These are phyloP conservation scores for Termitomyces sp. DNA, from an alignment of 768 basidiomycete species.

Conservation along the genomic window DNA sequence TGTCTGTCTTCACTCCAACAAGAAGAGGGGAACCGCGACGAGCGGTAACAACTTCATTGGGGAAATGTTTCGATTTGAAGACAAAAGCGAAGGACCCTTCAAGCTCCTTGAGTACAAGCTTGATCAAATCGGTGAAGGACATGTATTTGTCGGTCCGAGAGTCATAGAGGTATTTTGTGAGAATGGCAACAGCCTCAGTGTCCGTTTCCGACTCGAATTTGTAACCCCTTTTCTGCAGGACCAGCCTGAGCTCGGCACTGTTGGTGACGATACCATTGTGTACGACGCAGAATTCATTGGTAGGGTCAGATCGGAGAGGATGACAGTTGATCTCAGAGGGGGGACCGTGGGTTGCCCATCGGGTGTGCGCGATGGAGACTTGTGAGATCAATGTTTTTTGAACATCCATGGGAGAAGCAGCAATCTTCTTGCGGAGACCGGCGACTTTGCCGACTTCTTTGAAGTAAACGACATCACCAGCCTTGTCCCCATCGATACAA, in stretches of 20 bases:
- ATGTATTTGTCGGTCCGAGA: slow-evolving; percentile 82
- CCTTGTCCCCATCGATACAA: slow-evolving; percentile 87
- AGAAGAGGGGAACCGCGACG: slow-evolving; percentile 96
- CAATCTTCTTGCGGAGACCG: slow-evolving; percentile 86
- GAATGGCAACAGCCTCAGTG: slow-evolving; percentile 95
- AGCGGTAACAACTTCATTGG: slow-evolving; percentile 92
- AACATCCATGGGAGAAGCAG: slow-evolving; percentile 64
- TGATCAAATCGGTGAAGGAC: slow-evolving; percentile 89
- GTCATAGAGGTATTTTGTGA: slow-evolving; percentile 96
- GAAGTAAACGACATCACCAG: slow-evolving; percentile 77
- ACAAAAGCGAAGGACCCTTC: slow-evolving; percentile 99
- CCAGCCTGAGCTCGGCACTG: slow-evolving; percentile 79
- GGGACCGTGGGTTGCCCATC: slow-evolving; percentile 98
- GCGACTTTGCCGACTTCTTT: slow-evolving; percentile 99
- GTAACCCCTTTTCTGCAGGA: slow-evolving; percentile 95
- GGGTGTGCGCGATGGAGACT: slow-evolving; percentile 97
- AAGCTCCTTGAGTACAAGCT: slow-evolving; percentile 94
- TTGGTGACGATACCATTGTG: slow-evolving; percentile 99
- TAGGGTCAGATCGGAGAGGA: slow-evolving; percentile 82
- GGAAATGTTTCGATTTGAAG: slow-evolving; percentile 96
- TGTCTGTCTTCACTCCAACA: slow-evolving; percentile 99
- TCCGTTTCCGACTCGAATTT: slow-evolving; percentile 94
- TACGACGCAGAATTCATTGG: slow-evolving; percentile 85
- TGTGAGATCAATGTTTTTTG: slow-evolving; percentile 78
- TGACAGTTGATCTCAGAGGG: slow-evolving; percentile 91